These are phyloP conservation scores for Nicotiana noctiflora DNA, from an alignment of 257 asterid genomes.

Conservation along the genomic window DNA sequence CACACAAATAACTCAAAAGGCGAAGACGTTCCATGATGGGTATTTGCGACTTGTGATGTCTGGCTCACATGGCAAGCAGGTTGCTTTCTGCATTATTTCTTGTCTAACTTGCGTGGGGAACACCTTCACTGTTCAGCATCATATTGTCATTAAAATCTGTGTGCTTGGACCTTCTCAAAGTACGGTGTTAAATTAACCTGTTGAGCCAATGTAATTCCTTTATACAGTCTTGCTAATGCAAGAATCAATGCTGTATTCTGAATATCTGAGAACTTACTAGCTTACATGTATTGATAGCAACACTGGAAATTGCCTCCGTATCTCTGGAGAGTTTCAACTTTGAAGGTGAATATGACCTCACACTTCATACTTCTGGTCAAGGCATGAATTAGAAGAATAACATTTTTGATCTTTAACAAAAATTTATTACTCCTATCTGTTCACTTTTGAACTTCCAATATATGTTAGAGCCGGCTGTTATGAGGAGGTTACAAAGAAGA, in stretches of 20 bases:
- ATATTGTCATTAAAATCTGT: constrained; percentile 4
- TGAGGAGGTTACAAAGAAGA: neutral
- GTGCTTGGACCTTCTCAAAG: constrained; percentile 10
- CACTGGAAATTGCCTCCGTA: neutral
- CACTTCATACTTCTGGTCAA: neutral
- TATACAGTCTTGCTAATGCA: neutral
- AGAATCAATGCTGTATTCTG: neutral
- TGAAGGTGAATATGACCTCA: neutral
- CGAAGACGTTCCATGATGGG: constrained; percentile 82
- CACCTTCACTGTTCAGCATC: neutral
- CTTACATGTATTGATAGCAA: neutral
- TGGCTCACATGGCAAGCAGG: constrained; percentile 86
- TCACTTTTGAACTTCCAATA: neutral
- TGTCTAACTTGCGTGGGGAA: neutral
- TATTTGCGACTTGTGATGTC: constrained; percentile 47
- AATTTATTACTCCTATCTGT: neutral
- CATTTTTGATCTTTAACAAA: neutral
- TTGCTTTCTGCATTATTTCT: constrained; percentile 20
- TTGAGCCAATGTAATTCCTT: neutral
- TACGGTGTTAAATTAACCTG: neutral
- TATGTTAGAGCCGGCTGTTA: neutral
- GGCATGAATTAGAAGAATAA: neutral
- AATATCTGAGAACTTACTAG: neutral
- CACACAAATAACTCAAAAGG: constrained; percentile 73
- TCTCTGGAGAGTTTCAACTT: neutral